A percentile compares a stretch with the other conserved stretches of the same genome.
Conservation (phyloP, 768 basidiomycete species). For the Amanita thiersii region DNA sequence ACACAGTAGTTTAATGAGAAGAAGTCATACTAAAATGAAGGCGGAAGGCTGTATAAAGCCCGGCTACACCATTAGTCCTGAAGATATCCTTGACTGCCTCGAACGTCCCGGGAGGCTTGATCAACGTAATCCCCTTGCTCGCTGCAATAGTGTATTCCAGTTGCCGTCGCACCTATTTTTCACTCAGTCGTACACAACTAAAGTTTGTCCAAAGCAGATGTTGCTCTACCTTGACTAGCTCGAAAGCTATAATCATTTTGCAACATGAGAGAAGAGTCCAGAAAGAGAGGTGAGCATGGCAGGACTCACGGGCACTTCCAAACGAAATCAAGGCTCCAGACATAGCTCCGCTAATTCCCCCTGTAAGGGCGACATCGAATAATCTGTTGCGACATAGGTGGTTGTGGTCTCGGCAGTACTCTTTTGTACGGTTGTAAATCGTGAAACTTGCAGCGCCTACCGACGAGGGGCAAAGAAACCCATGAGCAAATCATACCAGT, state of each 20-base stretch:
- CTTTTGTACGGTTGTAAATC: conserved; percentile 82
- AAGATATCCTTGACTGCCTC: conserved; percentile 79
- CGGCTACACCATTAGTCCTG: conserved; percentile 48
- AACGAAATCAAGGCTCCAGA: conserved; percentile 87
- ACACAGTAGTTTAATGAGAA: conserved; percentile 3
- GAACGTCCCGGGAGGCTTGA: conserved; percentile 70
- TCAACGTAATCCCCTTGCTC: conserved; percentile 60
- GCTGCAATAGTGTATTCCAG: conserved; percentile 88
- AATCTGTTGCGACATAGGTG: conserved; percentile 52
- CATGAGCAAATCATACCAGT: conserved; percentile 1
- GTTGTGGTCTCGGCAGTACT: conserved; percentile 51
- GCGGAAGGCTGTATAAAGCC: conserved; percentile 77
- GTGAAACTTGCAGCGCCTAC: conserved; percentile 86
- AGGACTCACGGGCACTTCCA: conserved; percentile 83
- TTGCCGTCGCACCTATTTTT: conserved; percentile 74
- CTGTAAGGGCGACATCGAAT: conserved; percentile 66
- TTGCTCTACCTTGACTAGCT: conserved; percentile 79
- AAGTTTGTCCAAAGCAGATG: conserved; percentile 1
- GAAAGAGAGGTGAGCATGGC: conserved; percentile 17
- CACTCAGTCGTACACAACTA: neutral
- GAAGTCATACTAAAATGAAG: conserved; percentile 68
- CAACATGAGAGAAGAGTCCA: conserved; percentile 2
- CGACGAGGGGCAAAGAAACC: conserved; percentile 7
- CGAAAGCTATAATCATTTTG: conserved; percentile 55
- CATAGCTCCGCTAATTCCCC: conserved; percentile 79